Percentiles rank a stretch among this genome's conserved stretches.
Conservation (phyloP, 306 rosid species). For the Sophora flavescens region DNA sequence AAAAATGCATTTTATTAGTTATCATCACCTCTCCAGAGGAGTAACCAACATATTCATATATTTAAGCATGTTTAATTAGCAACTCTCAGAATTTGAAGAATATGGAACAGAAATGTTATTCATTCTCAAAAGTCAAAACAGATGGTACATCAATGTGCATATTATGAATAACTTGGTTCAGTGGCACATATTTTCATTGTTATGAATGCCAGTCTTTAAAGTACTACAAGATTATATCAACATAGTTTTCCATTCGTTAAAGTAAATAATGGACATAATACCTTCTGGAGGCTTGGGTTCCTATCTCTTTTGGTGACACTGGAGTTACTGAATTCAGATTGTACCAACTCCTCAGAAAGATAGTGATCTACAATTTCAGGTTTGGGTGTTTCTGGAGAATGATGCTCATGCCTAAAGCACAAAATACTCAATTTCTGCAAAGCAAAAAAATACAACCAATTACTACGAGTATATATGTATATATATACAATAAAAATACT, state of each 20-base stretch:
- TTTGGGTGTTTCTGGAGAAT: slow-evolving; percentile 66
- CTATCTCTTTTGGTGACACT: slow-evolving; percentile 53
- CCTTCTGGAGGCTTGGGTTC: slow-evolving; percentile 58
- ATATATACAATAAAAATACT: neutral
- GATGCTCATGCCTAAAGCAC: slow-evolving; percentile 80
- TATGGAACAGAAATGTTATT: too few relatives aligned
- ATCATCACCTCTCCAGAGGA: too few relatives aligned
- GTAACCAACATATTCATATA: too few relatives aligned
- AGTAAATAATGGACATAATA: slow-evolving; percentile 34
- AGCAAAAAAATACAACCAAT: slow-evolving; percentile 1
- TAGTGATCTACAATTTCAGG: slow-evolving; percentile 56
- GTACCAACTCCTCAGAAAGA: slow-evolving; percentile 62
- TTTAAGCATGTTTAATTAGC: too few relatives aligned
- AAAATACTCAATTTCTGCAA: slow-evolving; percentile 76
- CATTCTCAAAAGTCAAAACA: too few relatives aligned
- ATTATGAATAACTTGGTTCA: neutral
- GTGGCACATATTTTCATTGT: neutral
- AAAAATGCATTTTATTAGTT: too few relatives aligned
- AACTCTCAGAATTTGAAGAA: too few relatives aligned
- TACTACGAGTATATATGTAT: neutral
- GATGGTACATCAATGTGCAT: too few relatives aligned
- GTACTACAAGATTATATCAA: neutral
- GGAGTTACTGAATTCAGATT: slow-evolving; percentile 57
- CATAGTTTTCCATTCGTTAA: slow-evolving; percentile 9
- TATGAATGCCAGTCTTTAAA: slow-evolving; percentile 23